Base-by-base conservation (phyloP, 2,329 filamentous ascomycete species). In the Boeremia lycopersici region DNA sequence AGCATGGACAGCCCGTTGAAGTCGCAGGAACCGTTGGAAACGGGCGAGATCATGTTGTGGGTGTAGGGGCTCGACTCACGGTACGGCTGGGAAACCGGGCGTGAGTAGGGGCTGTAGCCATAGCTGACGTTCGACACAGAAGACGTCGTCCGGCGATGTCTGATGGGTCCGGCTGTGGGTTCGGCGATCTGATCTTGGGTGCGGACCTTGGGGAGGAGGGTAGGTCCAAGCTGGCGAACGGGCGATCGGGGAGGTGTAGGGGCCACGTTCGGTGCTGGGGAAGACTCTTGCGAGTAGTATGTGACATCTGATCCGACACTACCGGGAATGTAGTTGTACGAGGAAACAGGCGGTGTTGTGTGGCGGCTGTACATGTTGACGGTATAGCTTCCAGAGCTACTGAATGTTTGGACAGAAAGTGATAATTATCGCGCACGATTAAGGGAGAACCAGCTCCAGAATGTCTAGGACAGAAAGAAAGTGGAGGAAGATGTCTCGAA, bases 141-240 rank as follows among this genome's bases (percentile, higher is more conserved):
- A 74, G 72, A 84, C 79, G 80, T 85, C 57, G 80, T 79, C 66
- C 79, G 77, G 63, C 80, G 79, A 71, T 83, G 79, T 67, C 86
- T 83, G 75, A 89, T 86, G 49, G 72, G 72, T 26, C 76, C 71
- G 46, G 81, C 79, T 35, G 79, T 79, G 35, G 84, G 84, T 62
- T 87, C 85, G 58, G 91, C 84, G 58, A 88, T 82, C 76, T 93
- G 89, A 77, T 96, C 91, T 77, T 95, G 91, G 35, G 85, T 85
- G 57, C 91, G 85, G 78, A 96, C 93, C 82, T 92, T 95, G 69
- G 91, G 91, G 29, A 96, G 82, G 56, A 96, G 80, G 43, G 91
- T 80, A 46, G 91, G 90, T 47, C 91, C 90, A 77, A 92, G 88
- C 58, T 91, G 88, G 57, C 87, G 84, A 64, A 93, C 84, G 56